Conservation (phyloP, 2,329 filamentous ascomycete genomes). For the Dactylellina sp. region DNA sequence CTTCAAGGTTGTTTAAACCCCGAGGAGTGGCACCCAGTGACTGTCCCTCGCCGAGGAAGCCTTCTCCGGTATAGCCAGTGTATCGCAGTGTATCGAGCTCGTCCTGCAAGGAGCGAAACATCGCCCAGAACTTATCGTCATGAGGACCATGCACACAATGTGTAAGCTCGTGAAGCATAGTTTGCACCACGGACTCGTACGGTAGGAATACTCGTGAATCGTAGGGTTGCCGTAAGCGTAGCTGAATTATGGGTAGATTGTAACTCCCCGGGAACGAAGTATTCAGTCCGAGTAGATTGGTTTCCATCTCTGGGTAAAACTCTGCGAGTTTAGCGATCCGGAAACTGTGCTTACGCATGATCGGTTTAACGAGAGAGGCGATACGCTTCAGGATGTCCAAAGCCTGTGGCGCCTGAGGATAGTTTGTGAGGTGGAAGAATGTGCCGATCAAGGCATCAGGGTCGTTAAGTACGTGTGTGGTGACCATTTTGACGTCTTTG, state of each 20-base stretch:
- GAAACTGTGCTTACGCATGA: conserved; percentile 90
- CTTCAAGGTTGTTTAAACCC: conserved; percentile 76
- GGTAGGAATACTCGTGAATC: conserved; percentile 82
- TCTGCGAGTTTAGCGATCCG: conserved; percentile 82
- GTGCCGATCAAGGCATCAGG: conserved; percentile 58
- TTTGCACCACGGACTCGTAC: conserved; percentile 84
- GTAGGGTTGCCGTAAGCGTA: conserved; percentile 81
- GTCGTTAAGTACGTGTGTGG: conserved; percentile 48
- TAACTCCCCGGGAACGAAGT: conserved; percentile 46
- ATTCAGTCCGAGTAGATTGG: conserved; percentile 46
- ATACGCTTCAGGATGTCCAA: conserved; percentile 77
- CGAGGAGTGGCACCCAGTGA: conserved; percentile 75
- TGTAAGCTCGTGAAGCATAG: conserved; percentile 92
- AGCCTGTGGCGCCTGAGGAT: conserved; percentile 67
- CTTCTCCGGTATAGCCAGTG: conserved; percentile 88
- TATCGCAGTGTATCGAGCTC: conserved; percentile 88
- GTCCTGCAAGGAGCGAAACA: conserved; percentile 76
- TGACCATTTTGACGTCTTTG: conserved; percentile 44
- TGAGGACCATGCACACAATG: conserved; percentile 89
- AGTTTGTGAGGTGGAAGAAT: conserved; percentile 64
- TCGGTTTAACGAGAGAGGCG: conserved; percentile 89
- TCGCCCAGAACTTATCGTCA: conserved; percentile 78
- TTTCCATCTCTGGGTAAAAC: conserved; percentile 75
- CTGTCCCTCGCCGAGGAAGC: conserved; percentile 81
- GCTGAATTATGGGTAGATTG: conserved; percentile 70